These are phyloP conservation scores for Exidia glandulosa DNA, from an alignment of 768 basidiomycete species.

Conservation along the genomic window DNA sequence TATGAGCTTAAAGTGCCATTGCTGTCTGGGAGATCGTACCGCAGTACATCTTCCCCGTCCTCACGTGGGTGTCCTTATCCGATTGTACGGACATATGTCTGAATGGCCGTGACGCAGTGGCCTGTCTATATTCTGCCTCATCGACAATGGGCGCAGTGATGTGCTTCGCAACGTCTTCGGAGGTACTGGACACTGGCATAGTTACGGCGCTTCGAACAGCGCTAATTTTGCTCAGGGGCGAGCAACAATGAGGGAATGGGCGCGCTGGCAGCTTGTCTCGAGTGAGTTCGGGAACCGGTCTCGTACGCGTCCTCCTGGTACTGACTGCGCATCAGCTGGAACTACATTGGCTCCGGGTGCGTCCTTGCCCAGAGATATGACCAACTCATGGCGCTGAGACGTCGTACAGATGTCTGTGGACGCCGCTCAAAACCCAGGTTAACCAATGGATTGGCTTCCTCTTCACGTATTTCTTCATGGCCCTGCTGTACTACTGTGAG, in stretches of 20 bases:
- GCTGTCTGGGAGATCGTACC: constrained; percentile 26
- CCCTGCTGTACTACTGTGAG: constrained; percentile 11
- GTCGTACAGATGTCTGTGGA: constrained; percentile 13
- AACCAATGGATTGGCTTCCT: constrained; percentile 10
- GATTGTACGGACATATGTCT: neutral
- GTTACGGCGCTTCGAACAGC: neutral
- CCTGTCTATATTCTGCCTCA: constrained; percentile 24
- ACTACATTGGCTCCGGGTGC: constrained; percentile 9
- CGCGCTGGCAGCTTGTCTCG: constrained; percentile 13
- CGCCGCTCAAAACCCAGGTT: constrained; percentile 18
- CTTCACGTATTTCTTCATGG: constrained; percentile 14
- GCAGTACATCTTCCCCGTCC: constrained; percentile 24
- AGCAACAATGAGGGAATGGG: constrained; percentile 5
- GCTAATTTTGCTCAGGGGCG: neutral
- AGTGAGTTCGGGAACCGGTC: neutral
- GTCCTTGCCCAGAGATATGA: neutral
- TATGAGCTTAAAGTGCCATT: constrained; percentile 3
- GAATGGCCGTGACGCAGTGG: constrained; percentile 2
- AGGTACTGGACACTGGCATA: constrained; percentile 11
- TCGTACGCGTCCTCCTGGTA: neutral
- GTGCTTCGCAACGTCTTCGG: constrained; percentile 28
- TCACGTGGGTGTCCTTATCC: constrained; percentile 11
- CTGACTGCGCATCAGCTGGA: constrained; percentile 4
- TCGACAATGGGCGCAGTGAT: constrained; percentile 13
- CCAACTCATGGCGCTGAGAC: neutral